phyloP scores from a whole-genome alignment of 2,329 filamentous ascomycete species.

The Trichoderma sp. region DNA sequence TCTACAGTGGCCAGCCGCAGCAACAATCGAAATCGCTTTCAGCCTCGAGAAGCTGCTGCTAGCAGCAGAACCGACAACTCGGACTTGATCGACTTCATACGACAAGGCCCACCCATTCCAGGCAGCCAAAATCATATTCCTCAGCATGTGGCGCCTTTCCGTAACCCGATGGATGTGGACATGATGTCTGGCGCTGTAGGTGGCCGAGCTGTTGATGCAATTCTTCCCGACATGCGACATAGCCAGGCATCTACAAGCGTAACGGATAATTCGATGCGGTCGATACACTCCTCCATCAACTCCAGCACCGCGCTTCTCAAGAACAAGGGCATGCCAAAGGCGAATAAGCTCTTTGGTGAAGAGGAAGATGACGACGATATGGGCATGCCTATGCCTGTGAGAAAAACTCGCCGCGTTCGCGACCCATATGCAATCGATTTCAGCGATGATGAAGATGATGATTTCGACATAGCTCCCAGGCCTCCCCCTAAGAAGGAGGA shows the following conservation, averaged over 20 bases:
- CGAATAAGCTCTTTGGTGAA: constrained; percentile 44
- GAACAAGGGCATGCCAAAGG: constrained; percentile 35
- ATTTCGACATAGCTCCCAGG: constrained; percentile 45
- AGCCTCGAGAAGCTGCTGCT: constrained; percentile 68
- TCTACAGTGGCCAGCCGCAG: constrained; percentile 41
- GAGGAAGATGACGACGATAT: constrained; percentile 39
- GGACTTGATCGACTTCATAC: constrained; percentile 93
- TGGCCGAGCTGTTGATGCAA: constrained; percentile 56
- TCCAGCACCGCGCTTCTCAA: constrained; percentile 69
- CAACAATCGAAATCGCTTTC: constrained; percentile 48
- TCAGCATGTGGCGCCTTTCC: constrained; percentile 78
- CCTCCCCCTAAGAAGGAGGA: constrained; percentile 53
- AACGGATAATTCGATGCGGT: constrained; percentile 56
- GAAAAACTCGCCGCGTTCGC: constrained; percentile 72
- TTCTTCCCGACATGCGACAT: constrained; percentile 53
- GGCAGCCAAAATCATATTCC: constrained; percentile 71
- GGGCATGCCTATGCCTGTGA: constrained; percentile 51
- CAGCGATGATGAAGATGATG: constrained; percentile 62
- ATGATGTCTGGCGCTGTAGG: constrained; percentile 58
- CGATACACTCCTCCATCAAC: constrained; percentile 63
- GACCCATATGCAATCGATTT: constrained; percentile 94
- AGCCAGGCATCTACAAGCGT: constrained; percentile 55
- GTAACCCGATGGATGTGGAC: constrained; percentile 81
- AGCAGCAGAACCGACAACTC: constrained; percentile 66
- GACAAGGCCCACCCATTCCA: constrained; percentile 70